Conservation (phyloP, 2,329 filamentous ascomycete species). For the Helotiales sp. region DNA sequence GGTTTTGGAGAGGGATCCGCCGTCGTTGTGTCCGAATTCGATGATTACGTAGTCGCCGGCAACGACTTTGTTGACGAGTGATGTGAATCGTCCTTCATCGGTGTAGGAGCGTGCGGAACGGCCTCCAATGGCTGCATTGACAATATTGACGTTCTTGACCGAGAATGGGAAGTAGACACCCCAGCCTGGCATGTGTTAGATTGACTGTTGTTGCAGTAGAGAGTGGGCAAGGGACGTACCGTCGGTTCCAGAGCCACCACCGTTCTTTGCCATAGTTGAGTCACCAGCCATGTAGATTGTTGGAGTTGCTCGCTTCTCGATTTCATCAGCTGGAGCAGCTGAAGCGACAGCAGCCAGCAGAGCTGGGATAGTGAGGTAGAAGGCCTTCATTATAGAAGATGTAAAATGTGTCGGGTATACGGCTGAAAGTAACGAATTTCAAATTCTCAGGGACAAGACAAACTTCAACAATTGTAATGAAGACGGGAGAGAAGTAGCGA, state of each 20-base stretch:
- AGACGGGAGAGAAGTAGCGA: background rate
- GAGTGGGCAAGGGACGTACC: constrained; percentile 41
- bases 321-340: constrained; percentile 29
- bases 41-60: constrained; percentile 57
- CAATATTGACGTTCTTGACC: constrained; percentile 53
- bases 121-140: constrained; percentile 70
- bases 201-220: background rate
- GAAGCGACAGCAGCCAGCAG: constrained; percentile 31
- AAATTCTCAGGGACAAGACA: background rate
- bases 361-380: constrained; percentile 23
- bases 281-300: constrained; percentile 64
- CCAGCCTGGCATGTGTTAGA: constrained; percentile 57
- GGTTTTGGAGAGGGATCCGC: constrained; percentile 52
- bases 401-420: background rate
- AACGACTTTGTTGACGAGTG: constrained; percentile 53
- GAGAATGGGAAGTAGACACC: constrained; percentile 62
- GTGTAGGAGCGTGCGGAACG: constrained; percentile 70
- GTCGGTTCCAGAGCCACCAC: constrained; percentile 50
- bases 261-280: constrained; percentile 62
- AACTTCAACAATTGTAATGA: background rate
- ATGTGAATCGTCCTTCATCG: constrained; percentile 67
- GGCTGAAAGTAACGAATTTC: background rate
- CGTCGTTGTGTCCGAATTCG: constrained; percentile 71
- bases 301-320: constrained; percentile 30
- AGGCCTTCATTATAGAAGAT: constrained; percentile 28